Percentiles rank a stretch among this genome's conserved stretches.
phyloP scores from a whole-genome alignment of 306 rosid genomes.

The Lupinus albus region DNA sequence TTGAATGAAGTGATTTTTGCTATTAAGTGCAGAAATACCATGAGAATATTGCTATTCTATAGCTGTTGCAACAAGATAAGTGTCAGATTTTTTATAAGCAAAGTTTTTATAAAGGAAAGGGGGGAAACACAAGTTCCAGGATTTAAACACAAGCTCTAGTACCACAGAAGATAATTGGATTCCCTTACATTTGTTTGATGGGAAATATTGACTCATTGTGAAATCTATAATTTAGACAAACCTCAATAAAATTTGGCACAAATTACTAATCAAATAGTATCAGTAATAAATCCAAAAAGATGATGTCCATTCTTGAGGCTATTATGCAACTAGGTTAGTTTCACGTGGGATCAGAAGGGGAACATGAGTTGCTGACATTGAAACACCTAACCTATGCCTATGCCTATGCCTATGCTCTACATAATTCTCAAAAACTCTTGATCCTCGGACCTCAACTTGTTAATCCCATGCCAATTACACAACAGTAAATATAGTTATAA shows the following conservation, averaged over 20 bases:
- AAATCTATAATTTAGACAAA: conserved; percentile 14
- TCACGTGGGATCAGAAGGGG: neutral
- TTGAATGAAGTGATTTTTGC: no score
- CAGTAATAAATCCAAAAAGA: conserved; percentile 1
- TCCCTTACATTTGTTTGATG: neutral
- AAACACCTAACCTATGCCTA: neutral
- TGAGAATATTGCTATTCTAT: no score
- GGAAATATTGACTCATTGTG: neutral
- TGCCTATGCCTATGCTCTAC: neutral
- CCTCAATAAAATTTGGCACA: neutral
- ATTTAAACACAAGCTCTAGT: no score
- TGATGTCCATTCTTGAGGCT: neutral
- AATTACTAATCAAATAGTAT: neutral
- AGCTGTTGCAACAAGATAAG: no score
- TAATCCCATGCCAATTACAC: conserved; percentile 40
- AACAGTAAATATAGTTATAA: conserved; percentile 37
- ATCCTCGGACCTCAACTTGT: conserved; percentile 35
- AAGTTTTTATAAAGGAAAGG: no score
- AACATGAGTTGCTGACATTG: neutral
- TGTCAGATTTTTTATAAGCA: no score
- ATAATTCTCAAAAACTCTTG: neutral
- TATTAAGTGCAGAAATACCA: no score
- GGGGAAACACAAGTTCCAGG: no score
- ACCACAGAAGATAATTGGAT: neutral
- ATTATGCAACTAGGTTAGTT: neutral